A percentile compares a stretch with the other conserved stretches of the same genome.
Evolutionary conservation across 1,284 basidiomycete species (phyloP).

Genomic region (Trichosporon ovoides): DNA sequence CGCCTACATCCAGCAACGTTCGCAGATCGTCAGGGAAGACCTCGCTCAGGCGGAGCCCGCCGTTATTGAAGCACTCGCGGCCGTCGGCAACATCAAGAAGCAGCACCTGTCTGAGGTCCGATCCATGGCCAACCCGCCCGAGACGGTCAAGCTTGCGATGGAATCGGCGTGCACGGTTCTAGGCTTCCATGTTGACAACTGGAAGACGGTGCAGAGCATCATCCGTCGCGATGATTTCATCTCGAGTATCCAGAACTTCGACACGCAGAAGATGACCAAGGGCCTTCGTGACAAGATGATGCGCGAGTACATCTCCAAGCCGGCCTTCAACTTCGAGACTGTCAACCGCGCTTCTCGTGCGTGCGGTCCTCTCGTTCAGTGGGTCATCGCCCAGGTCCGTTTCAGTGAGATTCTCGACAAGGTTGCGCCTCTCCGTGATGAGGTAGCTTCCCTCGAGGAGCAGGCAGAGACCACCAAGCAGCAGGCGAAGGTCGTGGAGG

Average conservation of each 20-base stretch:
- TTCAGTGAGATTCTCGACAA: conserved; percentile 98
- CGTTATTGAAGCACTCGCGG: conserved; percentile 86
- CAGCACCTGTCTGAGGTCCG: conserved; percentile 97
- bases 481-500: conserved; percentile 81
- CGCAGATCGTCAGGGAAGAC: conserved; percentile 85
- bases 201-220: conserved; percentile 93
- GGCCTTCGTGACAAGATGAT: conserved; percentile 86
- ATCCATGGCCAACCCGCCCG: conserved; percentile 97
- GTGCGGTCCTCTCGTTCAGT: conserved; percentile 96
- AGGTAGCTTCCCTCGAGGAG: conserved; percentile 86
- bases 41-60: conserved; percentile 97
- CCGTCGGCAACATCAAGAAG: conserved; percentile 95
- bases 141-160: conserved; percentile 97
- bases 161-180: conserved; percentile 96
- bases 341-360: conserved; percentile 95
- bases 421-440: conserved; percentile 92
- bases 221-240: conserved; percentile 98
- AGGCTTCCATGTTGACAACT: conserved; percentile 89
- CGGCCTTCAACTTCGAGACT: conserved; percentile 90
- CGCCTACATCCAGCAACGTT: conserved; percentile 78
- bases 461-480: conserved; percentile 91
- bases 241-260: conserved; percentile 91
- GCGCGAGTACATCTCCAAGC: conserved; percentile 83
- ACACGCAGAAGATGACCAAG: conserved; percentile 90
- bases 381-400: conserved; percentile 94